Base-by-base conservation (phyloP, 306 rosid species). In the Prunus davidiana region DNA sequence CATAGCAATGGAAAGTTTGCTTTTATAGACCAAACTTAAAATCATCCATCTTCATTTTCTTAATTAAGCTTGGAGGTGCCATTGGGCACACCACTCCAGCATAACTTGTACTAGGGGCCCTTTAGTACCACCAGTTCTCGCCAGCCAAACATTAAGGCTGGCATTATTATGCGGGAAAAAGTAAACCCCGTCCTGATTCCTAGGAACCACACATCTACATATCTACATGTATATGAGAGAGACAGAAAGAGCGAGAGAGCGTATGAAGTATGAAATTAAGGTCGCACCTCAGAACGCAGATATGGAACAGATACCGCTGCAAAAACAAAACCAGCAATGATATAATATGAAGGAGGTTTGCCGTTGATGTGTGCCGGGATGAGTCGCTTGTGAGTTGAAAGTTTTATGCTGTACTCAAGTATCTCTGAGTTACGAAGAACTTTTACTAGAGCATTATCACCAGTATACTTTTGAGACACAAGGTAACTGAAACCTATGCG, bases 401-500 rank as follows among this genome's bases (percentile, higher is more conserved):
- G 91, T 84, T 80, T 84, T 77, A 88, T 83, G 52, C 78, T 80
- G 81, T 78, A 87, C 27, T 89, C 88, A 12, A 82, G 85, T 80
- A 84, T 80, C 83, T 84, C 52, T 18, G 83, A 84, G 45, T 72
- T 78, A 24, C 90, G 94, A 80, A 87, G 86, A 76, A 87, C 90
- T 74, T 80, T 84, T 56, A 89, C 88, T 15, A 71, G 77, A 20
- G 91, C 89, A 38, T 64, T 76, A 84, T 88, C 91, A 1, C 88
- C 93, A 16, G 90, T 90, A 84, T 90, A 92, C 64, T 92, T 92
- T 76, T 90, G 96, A 65, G 97, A 92, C 72, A 92, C 89, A 64
- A 92, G 87, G 81, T 92, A 90, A 84, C 96, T 92, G 82, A 92
- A 92, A 52, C 96, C 96, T 81, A 90, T 92, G 78, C 93, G 93